These are phyloP conservation scores for Saccharomyces hybrid DNA, from an alignment of 1,139 yeast species.

Conservation along the genomic window DNA sequence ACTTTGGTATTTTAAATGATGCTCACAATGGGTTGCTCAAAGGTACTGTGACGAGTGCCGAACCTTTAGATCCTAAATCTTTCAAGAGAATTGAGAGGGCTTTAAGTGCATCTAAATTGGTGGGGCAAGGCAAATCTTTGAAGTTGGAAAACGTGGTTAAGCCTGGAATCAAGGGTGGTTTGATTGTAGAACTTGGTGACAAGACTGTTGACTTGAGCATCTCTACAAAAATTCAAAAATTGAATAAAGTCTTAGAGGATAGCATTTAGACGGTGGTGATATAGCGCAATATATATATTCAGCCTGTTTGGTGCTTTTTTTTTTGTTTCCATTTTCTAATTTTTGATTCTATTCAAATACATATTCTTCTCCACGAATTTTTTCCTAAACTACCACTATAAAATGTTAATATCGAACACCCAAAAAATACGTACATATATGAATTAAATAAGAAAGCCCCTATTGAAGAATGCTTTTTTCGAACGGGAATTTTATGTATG, in stretches of 20 bases:
- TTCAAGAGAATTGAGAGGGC: slow-evolving; percentile 75
- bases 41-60: slow-evolving; percentile 87
- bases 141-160: slow-evolving; percentile 75
- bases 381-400: neutral
- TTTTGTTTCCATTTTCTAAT: too few relatives aligned
- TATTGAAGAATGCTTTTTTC: too few relatives aligned
- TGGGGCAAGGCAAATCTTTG: slow-evolving; percentile 80
- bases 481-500: too few relatives aligned
- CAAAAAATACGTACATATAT: neutral
- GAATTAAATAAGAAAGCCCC: neutral
- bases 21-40: slow-evolving; percentile 90
- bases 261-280: slow-evolving; percentile 44
- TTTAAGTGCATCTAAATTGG: slow-evolving; percentile 68
- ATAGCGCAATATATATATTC: neutral
- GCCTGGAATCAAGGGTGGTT: slow-evolving; percentile 93
- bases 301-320: neutral
- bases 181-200: slow-evolving; percentile 94
- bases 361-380: neutral
- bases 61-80: slow-evolving; percentile 75
- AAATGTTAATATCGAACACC: neutral
- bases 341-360: neutral
- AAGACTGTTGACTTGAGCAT: slow-evolving; percentile 92
- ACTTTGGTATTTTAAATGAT: slow-evolving; percentile 73
- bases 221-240: slow-evolving; percentile 74
- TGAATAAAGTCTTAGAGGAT: slow-evolving; percentile 84